A percentile compares a stretch with the other conserved stretches of the same genome.
Conservation (phyloP, 73 alveolate genomes). For the Paramecium tetraurelia region DNA sequence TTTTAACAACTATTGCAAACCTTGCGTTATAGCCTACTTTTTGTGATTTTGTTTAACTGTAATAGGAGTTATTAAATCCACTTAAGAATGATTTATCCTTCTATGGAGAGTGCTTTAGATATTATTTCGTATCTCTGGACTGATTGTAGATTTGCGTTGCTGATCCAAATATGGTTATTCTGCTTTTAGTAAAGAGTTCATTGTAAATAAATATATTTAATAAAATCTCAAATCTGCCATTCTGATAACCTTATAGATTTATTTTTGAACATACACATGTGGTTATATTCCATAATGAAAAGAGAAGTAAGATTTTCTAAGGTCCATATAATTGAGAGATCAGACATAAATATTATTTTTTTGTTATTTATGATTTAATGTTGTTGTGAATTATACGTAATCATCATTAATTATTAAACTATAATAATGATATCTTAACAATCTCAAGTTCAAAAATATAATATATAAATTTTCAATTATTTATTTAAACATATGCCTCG, state of each 20-base stretch:
- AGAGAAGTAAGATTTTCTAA: background rate
- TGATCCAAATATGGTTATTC: background rate
- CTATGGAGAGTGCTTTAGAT: background rate
- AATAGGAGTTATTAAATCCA: background rate
- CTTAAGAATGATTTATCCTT: background rate
- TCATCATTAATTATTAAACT: background rate
- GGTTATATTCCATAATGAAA: background rate
- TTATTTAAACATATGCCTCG: slow-evolving; percentile 8
- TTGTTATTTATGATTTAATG: too few species aligned
- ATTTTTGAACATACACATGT: background rate
- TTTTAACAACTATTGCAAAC: background rate
- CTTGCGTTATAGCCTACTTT: background rate
- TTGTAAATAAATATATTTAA: background rate
- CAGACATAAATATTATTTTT: too few species aligned
- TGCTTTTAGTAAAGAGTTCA: background rate
- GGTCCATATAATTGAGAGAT: too few species aligned
- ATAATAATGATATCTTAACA: background rate
- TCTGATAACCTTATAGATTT: background rate
- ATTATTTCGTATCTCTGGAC: background rate
- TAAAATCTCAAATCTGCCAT: background rate
- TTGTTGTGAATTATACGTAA: too few species aligned
- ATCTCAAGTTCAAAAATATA: background rate
- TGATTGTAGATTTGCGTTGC: background rate
- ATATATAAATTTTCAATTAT: background rate
- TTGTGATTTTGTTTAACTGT: background rate